These are phyloP conservation scores for Colletotrichum australisinense DNA, from an alignment of 2,329 filamentous ascomycete genomes.

Conservation along the genomic window DNA sequence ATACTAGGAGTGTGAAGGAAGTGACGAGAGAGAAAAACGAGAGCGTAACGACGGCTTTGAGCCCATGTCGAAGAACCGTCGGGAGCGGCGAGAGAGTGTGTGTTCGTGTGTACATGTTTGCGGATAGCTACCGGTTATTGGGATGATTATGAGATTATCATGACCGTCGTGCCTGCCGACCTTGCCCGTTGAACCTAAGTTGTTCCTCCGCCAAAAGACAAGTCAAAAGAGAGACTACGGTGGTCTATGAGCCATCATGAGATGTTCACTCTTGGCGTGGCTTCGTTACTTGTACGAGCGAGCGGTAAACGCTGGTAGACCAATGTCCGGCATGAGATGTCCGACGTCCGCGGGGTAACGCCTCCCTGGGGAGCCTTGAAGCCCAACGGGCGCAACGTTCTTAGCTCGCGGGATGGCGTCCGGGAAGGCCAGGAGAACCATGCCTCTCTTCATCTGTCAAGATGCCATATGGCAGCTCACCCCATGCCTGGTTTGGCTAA, in stretches of 20 bases:
- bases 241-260: too few relatives aligned
- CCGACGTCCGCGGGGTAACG: conserved; percentile 1
- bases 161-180: conserved; percentile 22
- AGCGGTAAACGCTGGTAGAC: not conserved
- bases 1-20: conserved; percentile 45
- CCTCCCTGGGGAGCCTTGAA: not conserved
- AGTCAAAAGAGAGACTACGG: not conserved
- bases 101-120: conserved; percentile 7
- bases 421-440: conserved; percentile 8
- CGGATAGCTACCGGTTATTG: not conserved
- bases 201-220: not conserved
- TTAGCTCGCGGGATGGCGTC: not conserved
- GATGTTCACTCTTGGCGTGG: not conserved
- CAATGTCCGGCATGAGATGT: not conserved
- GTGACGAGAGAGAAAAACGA: conserved; percentile 50
- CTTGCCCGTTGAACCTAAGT: not conserved
- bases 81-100: conserved; percentile 48
- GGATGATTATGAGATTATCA: not conserved
- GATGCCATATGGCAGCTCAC: not conserved
- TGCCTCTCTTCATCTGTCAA: conserved; percentile 9
- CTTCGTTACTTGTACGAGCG: not conserved
- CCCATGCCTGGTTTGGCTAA: not conserved
- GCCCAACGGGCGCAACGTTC: conserved; percentile 4
- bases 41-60: conserved; percentile 49
- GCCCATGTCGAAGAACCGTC: conserved; percentile 46